Conservation (phyloP, 805 yeast genomes). For the Torulaspora delbrueckii region DNA sequence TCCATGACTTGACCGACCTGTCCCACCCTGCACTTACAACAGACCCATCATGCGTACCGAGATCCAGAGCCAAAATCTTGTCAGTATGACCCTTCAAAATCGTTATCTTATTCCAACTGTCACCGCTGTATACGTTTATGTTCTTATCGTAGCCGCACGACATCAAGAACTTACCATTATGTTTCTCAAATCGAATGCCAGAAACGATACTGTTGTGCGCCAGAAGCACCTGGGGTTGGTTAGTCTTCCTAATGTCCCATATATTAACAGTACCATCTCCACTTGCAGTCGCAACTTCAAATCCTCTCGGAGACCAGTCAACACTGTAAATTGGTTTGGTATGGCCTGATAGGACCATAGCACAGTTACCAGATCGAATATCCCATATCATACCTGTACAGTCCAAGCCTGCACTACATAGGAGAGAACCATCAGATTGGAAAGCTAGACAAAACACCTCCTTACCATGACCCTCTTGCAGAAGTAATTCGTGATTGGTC, state of each 20-base stretch:
- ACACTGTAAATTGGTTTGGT: conserved; percentile 62
- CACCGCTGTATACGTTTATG: conserved; percentile 60
- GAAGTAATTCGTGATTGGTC: conserved; percentile 45
- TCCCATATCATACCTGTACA: conserved; percentile 79
- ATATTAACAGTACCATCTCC: conserved; percentile 75
- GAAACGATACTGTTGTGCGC: conserved; percentile 74
- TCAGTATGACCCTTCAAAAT: conserved; percentile 57
- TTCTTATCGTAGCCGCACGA: conserved; percentile 70
- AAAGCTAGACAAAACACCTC: conserved; percentile 59
- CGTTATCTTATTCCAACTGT: conserved; percentile 58
- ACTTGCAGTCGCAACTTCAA: conserved; percentile 73
- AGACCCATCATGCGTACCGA: conserved; percentile 38
- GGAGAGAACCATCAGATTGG: conserved; percentile 73
- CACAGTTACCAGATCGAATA: conserved; percentile 65
- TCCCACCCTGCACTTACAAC: conserved; percentile 81
- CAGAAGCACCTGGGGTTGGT: conserved; percentile 46
- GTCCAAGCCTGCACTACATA: conserved; percentile 77
- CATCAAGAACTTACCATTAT: conserved; percentile 45
- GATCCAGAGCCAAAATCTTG: conserved; percentile 67
- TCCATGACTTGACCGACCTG: conserved; percentile 66
- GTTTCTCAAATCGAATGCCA: conserved; percentile 49
- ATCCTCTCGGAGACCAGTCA: conserved; percentile 75
- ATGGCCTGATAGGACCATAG: conserved; percentile 61
- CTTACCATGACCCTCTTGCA: conserved; percentile 84
- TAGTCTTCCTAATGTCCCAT: conserved; percentile 71